Evolutionary conservation across 208 protist species (phyloP).

Genomic region (Trichomonas gallinae): DNA sequence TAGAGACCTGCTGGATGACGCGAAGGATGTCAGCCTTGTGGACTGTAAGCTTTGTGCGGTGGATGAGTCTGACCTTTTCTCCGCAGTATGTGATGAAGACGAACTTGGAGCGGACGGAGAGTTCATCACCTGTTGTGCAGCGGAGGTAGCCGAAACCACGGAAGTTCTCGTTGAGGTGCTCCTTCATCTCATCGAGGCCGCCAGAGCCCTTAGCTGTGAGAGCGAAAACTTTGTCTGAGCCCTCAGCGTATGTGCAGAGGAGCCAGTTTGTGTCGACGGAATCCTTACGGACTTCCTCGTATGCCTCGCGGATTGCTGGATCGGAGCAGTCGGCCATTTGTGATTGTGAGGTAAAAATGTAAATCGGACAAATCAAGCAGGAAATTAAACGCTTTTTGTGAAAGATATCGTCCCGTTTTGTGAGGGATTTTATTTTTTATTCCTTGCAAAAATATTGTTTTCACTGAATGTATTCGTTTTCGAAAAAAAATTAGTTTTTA

Average conservation of each 20-base stretch:
- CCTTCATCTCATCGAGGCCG: neutral
- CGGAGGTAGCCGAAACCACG: neutral
- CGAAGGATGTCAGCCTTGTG: neutral
- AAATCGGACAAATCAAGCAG: neutral
- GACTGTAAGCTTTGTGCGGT: neutral
- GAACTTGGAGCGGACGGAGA: neutral
- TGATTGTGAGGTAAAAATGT: neutral
- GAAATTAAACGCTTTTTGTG: no score
- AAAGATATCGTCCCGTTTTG: no score
- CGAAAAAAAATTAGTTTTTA: no score
- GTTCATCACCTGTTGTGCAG: neutral
- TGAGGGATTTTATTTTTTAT: no score
- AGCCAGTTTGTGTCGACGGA: neutral
- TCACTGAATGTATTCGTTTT: no score
- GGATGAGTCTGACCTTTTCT: neutral
- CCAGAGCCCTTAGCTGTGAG: neutral
- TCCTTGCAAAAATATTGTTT: no score
- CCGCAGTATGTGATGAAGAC: neutral
- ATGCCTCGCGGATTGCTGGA: neutral
- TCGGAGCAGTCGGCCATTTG: neutral
- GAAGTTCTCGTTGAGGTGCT: neutral
- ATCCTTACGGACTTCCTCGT: neutral
- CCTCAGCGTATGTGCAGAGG: neutral
- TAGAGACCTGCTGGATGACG: neutral
- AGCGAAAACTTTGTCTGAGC: neutral